Conservation (phyloP, 352 stramenopile genomes). For the Aphanomyces stellatus region DNA sequence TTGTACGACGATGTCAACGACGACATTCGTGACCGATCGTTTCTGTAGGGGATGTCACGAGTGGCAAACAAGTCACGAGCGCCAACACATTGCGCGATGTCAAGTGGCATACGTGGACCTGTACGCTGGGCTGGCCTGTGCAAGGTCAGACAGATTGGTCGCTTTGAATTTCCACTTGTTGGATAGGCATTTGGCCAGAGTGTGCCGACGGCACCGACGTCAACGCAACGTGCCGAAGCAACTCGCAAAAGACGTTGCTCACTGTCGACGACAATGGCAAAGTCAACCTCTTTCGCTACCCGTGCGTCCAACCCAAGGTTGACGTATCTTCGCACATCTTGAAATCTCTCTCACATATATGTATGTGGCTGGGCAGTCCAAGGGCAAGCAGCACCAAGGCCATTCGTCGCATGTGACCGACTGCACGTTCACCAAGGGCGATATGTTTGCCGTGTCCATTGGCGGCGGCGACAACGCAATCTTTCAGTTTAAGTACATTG, state of each 20-base stretch:
- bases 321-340: neutral
- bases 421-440: slow-evolving; percentile 50
- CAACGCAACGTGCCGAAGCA: slow-evolving; percentile 60
- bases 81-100: slow-evolving; percentile 64
- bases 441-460: slow-evolving; percentile 60
- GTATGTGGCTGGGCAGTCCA: slow-evolving; percentile 2
- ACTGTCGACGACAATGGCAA: slow-evolving; percentile 79
- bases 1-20: slow-evolving; percentile 35
- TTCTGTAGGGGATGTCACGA: slow-evolving; percentile 34
- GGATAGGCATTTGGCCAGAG: slow-evolving; percentile 57
- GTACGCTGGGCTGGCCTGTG: slow-evolving; percentile 80
- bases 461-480: slow-evolving; percentile 66
- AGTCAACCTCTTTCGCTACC: slow-evolving; percentile 83
- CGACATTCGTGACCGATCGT: slow-evolving; percentile 20
- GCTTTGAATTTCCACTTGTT: too few species aligned
- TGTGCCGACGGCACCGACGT: slow-evolving; percentile 72
- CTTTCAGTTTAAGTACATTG: slow-evolving; percentile 49
- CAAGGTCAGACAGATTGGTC: too few species aligned
- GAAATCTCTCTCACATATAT: neutral
- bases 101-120: slow-evolving; percentile 85
- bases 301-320: slow-evolving; percentile 23
- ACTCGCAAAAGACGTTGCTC: slow-evolving; percentile 48
- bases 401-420: slow-evolving; percentile 69
- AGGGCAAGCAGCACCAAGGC: slow-evolving; percentile 36
- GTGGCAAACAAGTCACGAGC: slow-evolving; percentile 41